A percentile compares a stretch with the other conserved stretches of the same genome.
These are phyloP conservation scores for Penicillium flavigenum DNA, from an alignment of 495 filamentous ascomycete species.

Conservation along the genomic window DNA sequence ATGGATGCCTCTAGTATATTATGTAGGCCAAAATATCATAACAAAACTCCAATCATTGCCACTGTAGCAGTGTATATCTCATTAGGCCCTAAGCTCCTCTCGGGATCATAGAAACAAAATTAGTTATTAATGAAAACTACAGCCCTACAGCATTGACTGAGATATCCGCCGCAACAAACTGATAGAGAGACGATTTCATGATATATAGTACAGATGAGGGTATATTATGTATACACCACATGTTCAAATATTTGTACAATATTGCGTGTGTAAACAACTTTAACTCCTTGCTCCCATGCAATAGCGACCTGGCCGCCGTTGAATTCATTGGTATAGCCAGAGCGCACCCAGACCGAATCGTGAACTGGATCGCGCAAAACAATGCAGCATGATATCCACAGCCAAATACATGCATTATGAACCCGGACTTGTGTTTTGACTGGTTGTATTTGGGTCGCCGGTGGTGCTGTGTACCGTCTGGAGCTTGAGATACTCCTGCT, in stretches of 20 bases:
- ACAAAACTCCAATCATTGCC: background rate
- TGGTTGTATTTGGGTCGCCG: slow-evolving; percentile 22
- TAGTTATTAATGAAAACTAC: background rate
- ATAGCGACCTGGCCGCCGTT: background rate
- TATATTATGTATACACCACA: slow-evolving; percentile 4
- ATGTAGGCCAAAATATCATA: background rate
- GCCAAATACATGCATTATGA: slow-evolving; percentile 11
- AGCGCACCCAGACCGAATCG: slow-evolving; percentile 1
- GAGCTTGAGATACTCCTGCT: slow-evolving; percentile 86
- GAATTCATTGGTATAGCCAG: background rate
- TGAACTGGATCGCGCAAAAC: background rate
- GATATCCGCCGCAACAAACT: background rate
- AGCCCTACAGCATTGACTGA: background rate
- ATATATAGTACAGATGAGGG: slow-evolving; percentile 11
- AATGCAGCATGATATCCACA: background rate
- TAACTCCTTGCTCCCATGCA: slow-evolving; percentile 11
- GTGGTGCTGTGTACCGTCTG: slow-evolving; percentile 59
- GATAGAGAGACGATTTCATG: slow-evolving; percentile 9
- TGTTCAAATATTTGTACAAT: slow-evolving; percentile 10
- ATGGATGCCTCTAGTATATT: background rate
- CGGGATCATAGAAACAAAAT: background rate
- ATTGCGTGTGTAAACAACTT: slow-evolving; percentile 4
- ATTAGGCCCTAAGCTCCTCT: background rate
- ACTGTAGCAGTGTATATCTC: background rate
- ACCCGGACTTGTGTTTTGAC: slow-evolving; percentile 17